Evolutionary conservation across 106 monocot genomes (phyloP), one percentile per base, ranked within the genome.

Genomic region (Dioscorea zingiberensis): DNA sequence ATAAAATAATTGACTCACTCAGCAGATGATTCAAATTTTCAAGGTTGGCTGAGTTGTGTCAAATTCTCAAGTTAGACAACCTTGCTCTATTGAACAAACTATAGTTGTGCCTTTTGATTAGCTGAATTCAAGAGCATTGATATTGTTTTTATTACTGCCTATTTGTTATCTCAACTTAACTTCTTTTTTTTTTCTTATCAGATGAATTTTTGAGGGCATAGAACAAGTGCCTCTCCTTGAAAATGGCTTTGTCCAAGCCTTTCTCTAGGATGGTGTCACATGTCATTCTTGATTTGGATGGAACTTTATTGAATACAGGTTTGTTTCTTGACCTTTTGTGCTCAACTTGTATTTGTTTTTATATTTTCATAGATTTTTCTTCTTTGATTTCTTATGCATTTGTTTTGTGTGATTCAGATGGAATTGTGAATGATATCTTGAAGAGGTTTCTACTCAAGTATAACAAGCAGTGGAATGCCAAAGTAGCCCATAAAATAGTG

Each of bases 251-350:
- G 65, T 64, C 83, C 28, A 87, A 87, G 68, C 45, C 76, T 18
- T 61, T 82, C 27, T 46, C 27, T 21, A 73, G 67, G 63, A 29
- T 87, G 66, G 58, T 87, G 58, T 85, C 91, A 19, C 87, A 85
- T 79, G 94, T 95, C 45, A 87, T 95, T 76, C 32, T 95, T 15
- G 91, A 95, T 76, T 77, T 95, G 68, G 94, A 95, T 78, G 94
- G 87, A 3, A 95, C 94, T 38, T 85, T 95, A 62, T 24, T 95
- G 66, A 91, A 95, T 62, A 95, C 94, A 87, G 94, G 94, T 91
- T 25, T 6, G 45, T 51, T 38, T 29, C 17, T 30, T 10, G 7
- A 55, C 24, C 21, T 55, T 44, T 6, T 22, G 68, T 29, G 55
- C 6, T 17, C 48, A 21, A 3, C n/a, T 32, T 63, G 7, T 55